phyloP scores from a whole-genome alignment of 306 rosid species.

The Sindora glabra region DNA sequence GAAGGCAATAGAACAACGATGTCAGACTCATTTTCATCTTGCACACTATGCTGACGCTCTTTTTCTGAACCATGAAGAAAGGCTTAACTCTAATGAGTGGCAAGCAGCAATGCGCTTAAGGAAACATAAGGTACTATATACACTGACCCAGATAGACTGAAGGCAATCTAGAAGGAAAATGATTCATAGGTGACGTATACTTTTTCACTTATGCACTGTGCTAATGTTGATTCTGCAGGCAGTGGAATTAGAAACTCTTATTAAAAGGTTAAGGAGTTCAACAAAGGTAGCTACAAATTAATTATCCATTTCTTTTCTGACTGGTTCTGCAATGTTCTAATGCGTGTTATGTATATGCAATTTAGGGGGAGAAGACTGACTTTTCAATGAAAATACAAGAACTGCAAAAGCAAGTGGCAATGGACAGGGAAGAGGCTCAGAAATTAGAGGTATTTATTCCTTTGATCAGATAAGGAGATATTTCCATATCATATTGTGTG shows the following conservation, averaged over 20 bases:
- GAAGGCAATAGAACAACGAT: slow-evolving; percentile 51
- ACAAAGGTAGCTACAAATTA: slow-evolving; percentile 41
- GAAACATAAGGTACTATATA: slow-evolving; percentile 69
- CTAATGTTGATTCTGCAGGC: slow-evolving; percentile 40
- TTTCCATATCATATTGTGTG: neutral
- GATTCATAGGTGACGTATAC: slow-evolving; percentile 3
- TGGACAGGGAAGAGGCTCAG: slow-evolving; percentile 89
- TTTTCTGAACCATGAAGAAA: slow-evolving; percentile 82
- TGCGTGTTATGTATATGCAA: neutral
- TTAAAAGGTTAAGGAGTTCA: slow-evolving; percentile 59
- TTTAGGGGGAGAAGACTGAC: slow-evolving; percentile 83
- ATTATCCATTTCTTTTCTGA: neutral
- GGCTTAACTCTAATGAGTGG: slow-evolving; percentile 86
- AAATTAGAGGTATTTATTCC: slow-evolving; percentile 60
- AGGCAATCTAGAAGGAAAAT: neutral
- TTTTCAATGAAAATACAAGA: slow-evolving; percentile 70
- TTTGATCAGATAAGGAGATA: slow-evolving; percentile 2
- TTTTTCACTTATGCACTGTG: slow-evolving; percentile 6
- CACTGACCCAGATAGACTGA: neutral
- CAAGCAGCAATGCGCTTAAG: slow-evolving; percentile 84
- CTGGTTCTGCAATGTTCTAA: slow-evolving; percentile 7
- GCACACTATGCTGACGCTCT: slow-evolving; percentile 94
- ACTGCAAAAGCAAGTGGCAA: slow-evolving; percentile 81
- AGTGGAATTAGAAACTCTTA: slow-evolving; percentile 75
- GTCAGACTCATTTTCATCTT: slow-evolving; percentile 76